Evolutionary conservation across 768 basidiomycete species (phyloP).

Genomic region (Trametes villosa): DNA sequence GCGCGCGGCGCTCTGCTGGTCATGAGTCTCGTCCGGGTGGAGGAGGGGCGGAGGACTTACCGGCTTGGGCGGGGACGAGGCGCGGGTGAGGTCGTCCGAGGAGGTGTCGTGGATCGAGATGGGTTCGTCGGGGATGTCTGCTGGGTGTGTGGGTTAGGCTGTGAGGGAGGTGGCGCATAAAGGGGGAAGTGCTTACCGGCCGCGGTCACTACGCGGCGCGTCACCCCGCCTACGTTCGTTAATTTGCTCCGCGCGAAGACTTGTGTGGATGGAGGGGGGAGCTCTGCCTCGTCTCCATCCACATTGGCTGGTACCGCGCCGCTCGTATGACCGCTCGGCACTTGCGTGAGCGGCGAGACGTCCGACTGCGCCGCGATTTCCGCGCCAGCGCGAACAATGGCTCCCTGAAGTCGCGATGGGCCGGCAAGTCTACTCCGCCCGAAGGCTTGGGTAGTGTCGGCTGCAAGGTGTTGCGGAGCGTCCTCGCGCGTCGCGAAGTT

Average conservation of each 20-base stretch:
- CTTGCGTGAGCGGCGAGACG: conserved; percentile 16
- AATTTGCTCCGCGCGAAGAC: conserved; percentile 31
- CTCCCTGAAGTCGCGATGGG: neutral
- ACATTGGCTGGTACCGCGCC: neutral
- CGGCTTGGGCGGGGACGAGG: conserved; percentile 9
- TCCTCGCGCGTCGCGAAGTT: conserved; percentile 26
- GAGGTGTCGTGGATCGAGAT: conserved; percentile 20
- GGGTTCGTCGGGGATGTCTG: conserved; percentile 1
- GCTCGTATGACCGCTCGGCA: neutral
- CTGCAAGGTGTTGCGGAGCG: conserved; percentile 30
- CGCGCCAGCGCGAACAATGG: conserved; percentile 8
- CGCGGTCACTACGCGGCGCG: neutral
- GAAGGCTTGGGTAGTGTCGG: conserved; percentile 36
- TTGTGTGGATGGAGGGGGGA: conserved; percentile 28
- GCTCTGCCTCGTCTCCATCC: neutral
- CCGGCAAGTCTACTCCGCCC: conserved; percentile 25
- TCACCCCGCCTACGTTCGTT: neutral
- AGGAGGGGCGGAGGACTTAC: conserved; percentile 5
- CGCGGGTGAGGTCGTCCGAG: conserved; percentile 2
- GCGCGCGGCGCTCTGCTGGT: conserved; percentile 31
- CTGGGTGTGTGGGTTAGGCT: neutral
- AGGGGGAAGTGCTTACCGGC: neutral
- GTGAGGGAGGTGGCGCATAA: neutral
- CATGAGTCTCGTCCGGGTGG: conserved; percentile 37
- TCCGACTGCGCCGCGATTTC: conserved; percentile 15